These are phyloP conservation scores for Zea luxurians DNA, from an alignment of 176 grass and related monocot genomes.

Conservation along the genomic window DNA sequence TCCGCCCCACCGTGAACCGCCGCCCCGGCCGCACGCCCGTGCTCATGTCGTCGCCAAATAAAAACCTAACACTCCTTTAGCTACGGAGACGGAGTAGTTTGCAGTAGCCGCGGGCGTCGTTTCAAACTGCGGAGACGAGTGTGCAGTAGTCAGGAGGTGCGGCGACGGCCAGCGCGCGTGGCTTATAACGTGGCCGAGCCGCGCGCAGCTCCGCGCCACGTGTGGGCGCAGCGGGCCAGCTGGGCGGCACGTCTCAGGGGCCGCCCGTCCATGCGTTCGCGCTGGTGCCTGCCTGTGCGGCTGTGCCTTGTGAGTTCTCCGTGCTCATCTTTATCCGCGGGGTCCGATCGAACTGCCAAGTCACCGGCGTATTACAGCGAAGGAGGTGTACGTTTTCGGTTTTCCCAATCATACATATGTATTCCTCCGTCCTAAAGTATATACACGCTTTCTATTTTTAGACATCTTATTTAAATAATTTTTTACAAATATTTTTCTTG, in stretches of 20 bases:
- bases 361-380: conserved; percentile 1
- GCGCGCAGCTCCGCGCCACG: conserved; percentile 42
- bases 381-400: not conserved
- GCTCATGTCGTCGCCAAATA: conserved; percentile 21
- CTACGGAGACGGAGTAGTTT: too few relatives aligned
- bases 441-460: too few relatives aligned
- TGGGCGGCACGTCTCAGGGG: conserved; percentile 61
- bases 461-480: too few relatives aligned
- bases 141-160: not conserved
- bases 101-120: not conserved
- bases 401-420: too few relatives aligned
- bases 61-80: not conserved
- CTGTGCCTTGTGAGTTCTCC: not conserved
- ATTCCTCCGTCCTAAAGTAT: too few relatives aligned
- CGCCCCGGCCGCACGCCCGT: conserved; percentile 34
- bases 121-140: not conserved
- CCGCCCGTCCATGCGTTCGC: not conserved
- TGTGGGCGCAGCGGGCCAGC: conserved; percentile 28
- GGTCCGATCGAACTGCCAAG: not conserved
- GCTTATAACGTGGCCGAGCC: conserved; percentile 37
- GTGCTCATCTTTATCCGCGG: conserved; percentile 6
- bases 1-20: conserved; percentile 67
- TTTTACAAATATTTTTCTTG: too few relatives aligned
- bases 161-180: not conserved
- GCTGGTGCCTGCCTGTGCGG: too few relatives aligned